Base-by-base conservation (phyloP, 352 stramenopile genomes). In the Phytophthora niederhauseri region DNA sequence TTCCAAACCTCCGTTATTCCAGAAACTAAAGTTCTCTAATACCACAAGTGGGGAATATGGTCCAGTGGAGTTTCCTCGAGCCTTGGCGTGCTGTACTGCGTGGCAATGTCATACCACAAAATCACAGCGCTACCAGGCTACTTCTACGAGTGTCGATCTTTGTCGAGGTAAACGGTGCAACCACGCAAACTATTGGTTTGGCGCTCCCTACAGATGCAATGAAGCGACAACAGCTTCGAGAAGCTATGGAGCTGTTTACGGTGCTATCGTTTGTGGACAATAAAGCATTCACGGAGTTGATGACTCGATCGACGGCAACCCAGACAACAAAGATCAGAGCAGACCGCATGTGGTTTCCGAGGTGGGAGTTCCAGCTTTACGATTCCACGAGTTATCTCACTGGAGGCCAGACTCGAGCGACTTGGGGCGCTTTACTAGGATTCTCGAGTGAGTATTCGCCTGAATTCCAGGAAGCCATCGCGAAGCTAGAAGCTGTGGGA, bases 171-270 rank as follows among this genome's bases (percentile, higher is more conserved):
- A 43, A 43, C 12, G 3, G 6, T 6, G 9, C 34, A 6, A 17
- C 0, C 12, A 6, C 11, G 11, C 4, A 17, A 43, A 24, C 43
- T 9, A 49, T 49, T 49, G 4, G 6, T 0, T 8, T 49, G 43
- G 9, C 2, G 8, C 7, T 49, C 24, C 43, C 43, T n/a, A 1
- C 15, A 12, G 43, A 49, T 22, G 43, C 14, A 3, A 12, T 17
- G 6, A 49, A 22, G 17, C 17, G 7, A 22, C 34, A 51, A 26
- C 34, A 12, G n/a, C 19, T 61, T 17, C 31, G 55, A 17, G 55
- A 61, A 19, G 36, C 55, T 12, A 50, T 61, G 9, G 55, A 61
- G 22, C 12, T 62, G 12, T 62, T 62, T 26, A 62, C 12, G 20
- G 22, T 28, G 4, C 41, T 62, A 0, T 12, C 56, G 8, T 1